Conservation (phyloP, 2,329 filamentous ascomycete genomes). For the Botrytis aclada region DNA sequence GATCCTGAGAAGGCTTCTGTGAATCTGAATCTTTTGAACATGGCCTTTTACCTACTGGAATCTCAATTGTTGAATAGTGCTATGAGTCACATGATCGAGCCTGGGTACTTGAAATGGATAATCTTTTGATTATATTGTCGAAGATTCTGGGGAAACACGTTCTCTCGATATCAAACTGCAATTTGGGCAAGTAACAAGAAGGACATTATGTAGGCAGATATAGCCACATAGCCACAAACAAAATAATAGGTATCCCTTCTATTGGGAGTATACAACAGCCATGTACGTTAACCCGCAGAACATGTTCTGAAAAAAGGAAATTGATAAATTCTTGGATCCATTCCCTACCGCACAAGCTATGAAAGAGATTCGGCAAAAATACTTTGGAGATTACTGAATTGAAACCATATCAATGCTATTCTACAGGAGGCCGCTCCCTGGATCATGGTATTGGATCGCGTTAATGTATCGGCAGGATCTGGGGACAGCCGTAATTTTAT, state of each 20-base stretch:
- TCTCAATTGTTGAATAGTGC: not conserved
- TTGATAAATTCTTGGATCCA: conserved; percentile 1
- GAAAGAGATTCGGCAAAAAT: conserved; percentile 34
- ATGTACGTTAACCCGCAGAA: conserved; percentile 21
- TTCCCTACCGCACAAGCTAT: conserved; percentile 34
- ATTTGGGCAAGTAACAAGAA: too few relatives aligned
- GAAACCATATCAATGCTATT: not conserved
- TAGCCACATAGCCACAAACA: not conserved
- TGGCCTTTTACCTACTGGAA: not conserved
- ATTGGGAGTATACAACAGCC: conserved; percentile 43
- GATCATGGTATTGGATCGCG: not conserved
- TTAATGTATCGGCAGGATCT: not conserved
- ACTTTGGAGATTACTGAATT: conserved; percentile 4
- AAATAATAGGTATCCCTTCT: conserved; percentile 37
- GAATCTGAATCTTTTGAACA: not conserved
- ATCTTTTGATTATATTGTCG: not conserved
- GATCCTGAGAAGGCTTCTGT: not conserved
- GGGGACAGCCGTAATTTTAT: not conserved
- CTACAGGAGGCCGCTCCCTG: not conserved
- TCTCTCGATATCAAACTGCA: too few relatives aligned
- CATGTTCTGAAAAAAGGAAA: not conserved
- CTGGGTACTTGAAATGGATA: not conserved
- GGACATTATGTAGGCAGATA: too few relatives aligned
- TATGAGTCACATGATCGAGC: not conserved
- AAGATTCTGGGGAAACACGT: too few relatives aligned